Percentiles rank a stretch among this genome's conserved stretches.
phyloP scores from a whole-genome alignment of 805 yeast species.

The Kuraishia capsulata region DNA sequence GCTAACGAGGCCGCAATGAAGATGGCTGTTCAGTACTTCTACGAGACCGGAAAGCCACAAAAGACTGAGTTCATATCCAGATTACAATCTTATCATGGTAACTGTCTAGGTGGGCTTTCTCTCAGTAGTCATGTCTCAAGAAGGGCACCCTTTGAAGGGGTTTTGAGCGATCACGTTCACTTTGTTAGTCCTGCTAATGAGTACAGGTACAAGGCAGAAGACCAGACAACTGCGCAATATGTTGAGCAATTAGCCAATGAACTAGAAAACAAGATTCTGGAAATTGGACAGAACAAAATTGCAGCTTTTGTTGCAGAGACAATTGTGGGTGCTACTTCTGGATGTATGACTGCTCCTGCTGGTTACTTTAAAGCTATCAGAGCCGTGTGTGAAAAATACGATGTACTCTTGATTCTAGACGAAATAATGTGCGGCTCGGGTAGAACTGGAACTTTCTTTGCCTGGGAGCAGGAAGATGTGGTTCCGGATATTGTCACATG shows the following conservation, averaged over 20 bases:
- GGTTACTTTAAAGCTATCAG: constrained; percentile 18
- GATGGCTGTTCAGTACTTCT: constrained; percentile 18
- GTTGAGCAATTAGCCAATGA: constrained; percentile 11
- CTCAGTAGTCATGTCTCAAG: constrained; percentile 9
- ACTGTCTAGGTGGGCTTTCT: constrained; percentile 11
- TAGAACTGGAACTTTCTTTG: constrained; percentile 40
- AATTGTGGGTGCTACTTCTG: constrained; percentile 14
- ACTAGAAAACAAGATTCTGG: constrained; percentile 13
- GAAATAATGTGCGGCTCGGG: constrained; percentile 51
- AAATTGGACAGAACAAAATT: constrained; percentile 14
- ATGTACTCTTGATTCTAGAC: constrained; percentile 40
- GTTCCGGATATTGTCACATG: constrained; percentile 22
- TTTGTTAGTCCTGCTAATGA: constrained; percentile 12
- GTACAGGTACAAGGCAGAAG: constrained; percentile 7
- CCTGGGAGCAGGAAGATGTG: constrained; percentile 19
- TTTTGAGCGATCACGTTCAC: constrained; percentile 8
- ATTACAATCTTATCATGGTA: constrained; percentile 15
- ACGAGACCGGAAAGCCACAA: constrained; percentile 9
- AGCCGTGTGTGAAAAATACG: constrained; percentile 25
- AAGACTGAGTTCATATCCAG: constrained; percentile 14
- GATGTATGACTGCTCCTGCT: constrained; percentile 13
- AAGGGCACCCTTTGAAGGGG: constrained; percentile 7
- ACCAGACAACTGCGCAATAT: constrained; percentile 9
- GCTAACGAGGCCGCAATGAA: constrained; percentile 29
- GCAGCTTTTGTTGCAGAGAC: constrained; percentile 16